These are phyloP conservation scores for Saksenaea oblongispora DNA, from an alignment of 371 early-diverging fungal genomes.

Conservation along the genomic window DNA sequence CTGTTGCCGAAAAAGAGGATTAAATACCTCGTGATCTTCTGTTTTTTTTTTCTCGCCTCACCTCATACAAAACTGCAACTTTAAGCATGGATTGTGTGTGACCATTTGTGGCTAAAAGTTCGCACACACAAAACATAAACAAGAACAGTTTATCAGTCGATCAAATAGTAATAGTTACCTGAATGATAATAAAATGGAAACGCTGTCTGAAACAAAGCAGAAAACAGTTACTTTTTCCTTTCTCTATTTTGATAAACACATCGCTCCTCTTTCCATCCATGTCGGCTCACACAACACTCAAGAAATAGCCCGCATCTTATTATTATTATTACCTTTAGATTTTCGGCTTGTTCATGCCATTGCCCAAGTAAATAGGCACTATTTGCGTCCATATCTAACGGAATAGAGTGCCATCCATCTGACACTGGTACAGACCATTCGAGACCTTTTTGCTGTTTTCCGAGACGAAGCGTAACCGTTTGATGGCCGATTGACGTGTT, in stretches of 20 bases:
- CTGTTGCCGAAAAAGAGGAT: background rate
- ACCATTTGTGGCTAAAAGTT: conserved; percentile 36
- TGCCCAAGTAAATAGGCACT: conserved; percentile 45
- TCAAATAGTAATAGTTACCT: background rate
- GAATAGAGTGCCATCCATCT: conserved; percentile 24
- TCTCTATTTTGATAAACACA: background rate
- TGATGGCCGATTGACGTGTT: conserved; percentile 17
- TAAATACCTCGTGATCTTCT: background rate
- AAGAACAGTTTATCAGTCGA: background rate
- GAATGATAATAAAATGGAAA: conserved; percentile 34
- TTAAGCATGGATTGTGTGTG: conserved; percentile 50
- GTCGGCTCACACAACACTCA: background rate
- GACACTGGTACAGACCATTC: conserved; percentile 33
- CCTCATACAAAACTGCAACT: conserved; percentile 44
- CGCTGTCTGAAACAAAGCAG: conserved; percentile 29
- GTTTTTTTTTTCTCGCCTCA: conserved; percentile 10
- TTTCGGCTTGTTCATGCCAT: conserved; percentile 39
- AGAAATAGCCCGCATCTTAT: background rate
- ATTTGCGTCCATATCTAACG: conserved; percentile 40
- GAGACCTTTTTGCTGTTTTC: conserved; percentile 41
- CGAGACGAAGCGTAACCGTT: conserved; percentile 48
- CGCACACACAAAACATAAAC: background rate
- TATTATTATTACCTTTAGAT: background rate
- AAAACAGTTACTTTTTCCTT: background rate
- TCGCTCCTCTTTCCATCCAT: background rate